Evolutionary conservation across 2,329 filamentous ascomycete genomes (phyloP).

Genomic region (Fusarium sp.): DNA sequence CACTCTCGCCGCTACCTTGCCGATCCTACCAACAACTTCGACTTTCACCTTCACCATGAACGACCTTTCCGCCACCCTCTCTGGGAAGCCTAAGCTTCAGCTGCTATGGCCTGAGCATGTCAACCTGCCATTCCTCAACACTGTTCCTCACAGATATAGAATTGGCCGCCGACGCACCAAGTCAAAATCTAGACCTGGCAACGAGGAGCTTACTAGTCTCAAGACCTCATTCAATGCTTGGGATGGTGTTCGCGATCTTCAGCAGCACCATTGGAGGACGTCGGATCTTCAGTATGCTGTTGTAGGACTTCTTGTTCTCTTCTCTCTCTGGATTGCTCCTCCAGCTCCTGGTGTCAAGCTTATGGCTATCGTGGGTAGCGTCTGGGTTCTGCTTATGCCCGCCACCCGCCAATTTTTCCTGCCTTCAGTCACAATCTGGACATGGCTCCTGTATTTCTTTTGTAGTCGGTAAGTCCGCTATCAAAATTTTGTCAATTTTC

Average conservation of each 20-base stretch:
- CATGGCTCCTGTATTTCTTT: constrained; percentile 93
- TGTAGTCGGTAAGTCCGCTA: constrained; percentile 81
- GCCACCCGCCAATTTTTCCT: constrained; percentile 92
- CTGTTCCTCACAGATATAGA: constrained; percentile 59
- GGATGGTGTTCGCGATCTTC: constrained; percentile 82
- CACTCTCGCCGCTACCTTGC: constrained; percentile 10
- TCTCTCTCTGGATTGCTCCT: constrained; percentile 87
- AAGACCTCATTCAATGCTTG: constrained; percentile 86
- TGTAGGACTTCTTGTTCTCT: constrained; percentile 81
- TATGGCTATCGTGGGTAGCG: constrained; percentile 75
- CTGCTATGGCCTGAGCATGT: constrained; percentile 59
- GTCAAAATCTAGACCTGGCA: constrained; percentile 57
- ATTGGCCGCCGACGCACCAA: constrained; percentile 57
- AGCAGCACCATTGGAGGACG: constrained; percentile 83
- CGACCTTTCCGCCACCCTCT: constrained; percentile 55
- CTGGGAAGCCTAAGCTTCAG: constrained; percentile 60
- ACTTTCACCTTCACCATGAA: constrained; percentile 54
- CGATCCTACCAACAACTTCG: constrained; percentile 23
- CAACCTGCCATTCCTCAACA: constrained; percentile 61
- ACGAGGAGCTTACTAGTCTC: constrained; percentile 78
- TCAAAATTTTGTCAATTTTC: not conserved
- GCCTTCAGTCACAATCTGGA: constrained; percentile 86
- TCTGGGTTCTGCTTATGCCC: constrained; percentile 82
- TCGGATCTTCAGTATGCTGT: constrained; percentile 90
- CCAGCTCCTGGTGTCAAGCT: constrained; percentile 86